phyloP scores from a whole-genome alignment of 2,329 filamentous ascomycete genomes.

The Elsinoe fawcettii region DNA sequence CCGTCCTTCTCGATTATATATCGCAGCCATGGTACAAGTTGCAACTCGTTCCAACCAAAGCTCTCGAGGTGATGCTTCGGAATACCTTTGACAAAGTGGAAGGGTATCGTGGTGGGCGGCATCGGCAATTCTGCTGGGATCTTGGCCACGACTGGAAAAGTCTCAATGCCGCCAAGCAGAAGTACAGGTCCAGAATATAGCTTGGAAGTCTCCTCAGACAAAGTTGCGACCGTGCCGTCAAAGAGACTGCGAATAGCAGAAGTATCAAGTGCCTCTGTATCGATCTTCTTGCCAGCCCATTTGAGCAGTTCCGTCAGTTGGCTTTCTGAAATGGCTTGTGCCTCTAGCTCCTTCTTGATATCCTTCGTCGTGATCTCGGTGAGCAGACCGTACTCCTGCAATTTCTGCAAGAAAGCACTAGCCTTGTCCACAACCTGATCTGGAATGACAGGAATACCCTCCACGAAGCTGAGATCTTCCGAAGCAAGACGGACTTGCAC shows the following conservation, averaged over 20 bases:
- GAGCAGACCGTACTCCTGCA: conserved; percentile 80
- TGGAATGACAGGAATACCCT: conserved; percentile 79
- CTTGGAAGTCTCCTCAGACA: conserved; percentile 44
- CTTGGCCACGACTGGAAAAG: conserved; percentile 66
- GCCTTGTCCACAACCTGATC: conserved; percentile 61
- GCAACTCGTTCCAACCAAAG: conserved; percentile 78
- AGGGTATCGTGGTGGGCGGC: conserved; percentile 74
- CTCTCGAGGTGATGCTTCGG: conserved; percentile 61
- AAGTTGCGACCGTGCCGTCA: conserved; percentile 67
- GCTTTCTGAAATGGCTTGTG: conserved; percentile 67
- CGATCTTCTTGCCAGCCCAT: conserved; percentile 70
- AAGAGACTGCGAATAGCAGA: conserved; percentile 62
- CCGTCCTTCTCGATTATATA: conserved; percentile 66
- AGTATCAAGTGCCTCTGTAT: conserved; percentile 63
- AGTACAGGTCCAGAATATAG: conserved; percentile 62
- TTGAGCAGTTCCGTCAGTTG: conserved; percentile 77
- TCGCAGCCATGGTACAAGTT: conserved; percentile 75
- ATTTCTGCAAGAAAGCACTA: conserved; percentile 66
- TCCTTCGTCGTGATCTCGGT: conserved; percentile 80
- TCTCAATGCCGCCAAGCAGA: conserved; percentile 64
- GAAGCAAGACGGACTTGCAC: conserved; percentile 69
- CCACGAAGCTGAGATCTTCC: conserved; percentile 68
- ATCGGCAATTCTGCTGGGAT: conserved; percentile 77
- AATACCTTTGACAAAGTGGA: conserved; percentile 69
- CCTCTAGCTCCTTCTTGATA: conserved; percentile 73